Evolutionary conservation across 805 yeast genomes (phyloP).

Genomic region (Teunomyces atbi): DNA sequence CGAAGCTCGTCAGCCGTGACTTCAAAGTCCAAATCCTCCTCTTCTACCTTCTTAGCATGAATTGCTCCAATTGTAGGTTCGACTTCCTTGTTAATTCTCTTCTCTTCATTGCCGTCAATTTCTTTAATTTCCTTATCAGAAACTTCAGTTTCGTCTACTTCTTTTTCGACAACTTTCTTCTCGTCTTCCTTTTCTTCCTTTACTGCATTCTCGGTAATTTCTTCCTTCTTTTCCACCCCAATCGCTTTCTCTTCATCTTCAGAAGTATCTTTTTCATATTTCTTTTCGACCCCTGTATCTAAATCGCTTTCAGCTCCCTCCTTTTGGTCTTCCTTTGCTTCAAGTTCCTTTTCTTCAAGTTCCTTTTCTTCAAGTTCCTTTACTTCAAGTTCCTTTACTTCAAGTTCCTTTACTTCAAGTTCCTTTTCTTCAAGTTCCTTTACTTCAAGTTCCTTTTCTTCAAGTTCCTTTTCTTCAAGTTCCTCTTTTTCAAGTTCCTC

Average conservation of each 20-base stretch:
- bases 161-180: background rate
- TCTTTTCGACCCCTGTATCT: constrained; percentile 1
- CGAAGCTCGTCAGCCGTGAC: constrained; percentile 43
- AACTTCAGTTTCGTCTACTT: background rate
- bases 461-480: constrained; percentile 7
- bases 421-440: background rate
- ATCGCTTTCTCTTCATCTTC: background rate
- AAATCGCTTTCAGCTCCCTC: too few relatives aligned
- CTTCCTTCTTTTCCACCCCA: background rate
- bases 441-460: constrained; percentile 5
- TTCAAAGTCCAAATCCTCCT: constrained; percentile 26
- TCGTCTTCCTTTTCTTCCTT: background rate
- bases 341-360: constrained; percentile 7
- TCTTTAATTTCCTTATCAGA: constrained; percentile 6
- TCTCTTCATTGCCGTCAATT: background rate
- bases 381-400: background rate
- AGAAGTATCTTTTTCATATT: constrained; percentile 6
- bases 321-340: background rate
- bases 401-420: background rate
- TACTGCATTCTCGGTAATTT: constrained; percentile 7
- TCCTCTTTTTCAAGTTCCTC: background rate
- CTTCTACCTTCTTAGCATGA: background rate
- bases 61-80: constrained; percentile 8
- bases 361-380: constrained; percentile 4
- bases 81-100: constrained; percentile 8